A percentile compares a stretch with the other conserved stretches of the same genome.
These are phyloP conservation scores for Alternaria ethzedia DNA, from an alignment of 2,329 filamentous ascomycete genomes.

Conservation along the genomic window DNA sequence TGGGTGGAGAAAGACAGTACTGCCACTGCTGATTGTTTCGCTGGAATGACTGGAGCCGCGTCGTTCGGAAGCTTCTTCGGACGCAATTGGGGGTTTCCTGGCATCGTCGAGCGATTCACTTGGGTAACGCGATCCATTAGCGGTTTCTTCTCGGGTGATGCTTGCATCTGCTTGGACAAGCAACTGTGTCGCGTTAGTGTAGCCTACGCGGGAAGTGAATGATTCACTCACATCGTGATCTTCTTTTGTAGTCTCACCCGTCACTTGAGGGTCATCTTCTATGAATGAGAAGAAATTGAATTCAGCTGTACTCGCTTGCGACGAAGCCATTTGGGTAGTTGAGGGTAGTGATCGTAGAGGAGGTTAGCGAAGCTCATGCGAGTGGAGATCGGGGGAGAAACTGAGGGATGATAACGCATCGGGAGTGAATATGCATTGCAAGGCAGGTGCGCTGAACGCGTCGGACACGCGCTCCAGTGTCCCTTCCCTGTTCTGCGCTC, in stretches of 20 bases:
- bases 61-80: background rate
- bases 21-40: background rate
- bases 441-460: background rate
- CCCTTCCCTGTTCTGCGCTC: slow-evolving; percentile 8
- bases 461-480: background rate
- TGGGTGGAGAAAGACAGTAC: background rate
- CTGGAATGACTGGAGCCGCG: background rate
- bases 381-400: background rate
- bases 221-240: background rate
- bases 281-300: background rate
- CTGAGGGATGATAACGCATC: background rate
- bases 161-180: background rate
- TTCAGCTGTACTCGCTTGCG: background rate
- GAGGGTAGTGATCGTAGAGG: background rate
- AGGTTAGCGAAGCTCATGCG: background rate
- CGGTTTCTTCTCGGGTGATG: background rate
- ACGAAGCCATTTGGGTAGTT: background rate
- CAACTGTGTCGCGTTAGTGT: background rate
- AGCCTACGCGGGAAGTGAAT: background rate
- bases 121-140: background rate
- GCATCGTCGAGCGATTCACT: background rate
- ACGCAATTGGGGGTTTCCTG: background rate
- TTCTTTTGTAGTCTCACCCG: background rate
- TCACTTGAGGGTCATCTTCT: background rate
- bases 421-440: background rate